These are phyloP conservation scores for Trichoderma virens DNA, from an alignment of 495 filamentous ascomycete species.

Conservation along the genomic window DNA sequence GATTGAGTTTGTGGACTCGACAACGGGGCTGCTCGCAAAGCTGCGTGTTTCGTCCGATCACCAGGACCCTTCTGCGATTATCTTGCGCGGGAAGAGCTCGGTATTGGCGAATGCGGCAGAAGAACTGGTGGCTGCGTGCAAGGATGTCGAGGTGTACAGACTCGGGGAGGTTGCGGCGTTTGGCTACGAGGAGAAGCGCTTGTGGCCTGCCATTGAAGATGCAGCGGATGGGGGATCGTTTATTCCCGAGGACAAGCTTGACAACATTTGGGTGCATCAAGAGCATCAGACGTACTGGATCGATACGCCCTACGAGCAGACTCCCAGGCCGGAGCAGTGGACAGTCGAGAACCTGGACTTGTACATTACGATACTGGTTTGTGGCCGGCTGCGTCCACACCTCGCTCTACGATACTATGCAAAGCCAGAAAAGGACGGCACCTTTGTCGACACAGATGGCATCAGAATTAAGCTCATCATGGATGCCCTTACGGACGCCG, in stretches of 20 bases:
- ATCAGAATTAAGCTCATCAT: constrained; percentile 18
- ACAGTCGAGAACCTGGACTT: constrained; percentile 26
- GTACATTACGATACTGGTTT: constrained; percentile 27
- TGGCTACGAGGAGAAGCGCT: constrained; percentile 6
- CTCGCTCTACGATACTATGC: constrained; percentile 23
- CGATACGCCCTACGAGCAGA: constrained; percentile 15
- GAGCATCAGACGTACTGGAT: constrained; percentile 5
- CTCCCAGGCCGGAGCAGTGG: constrained; percentile 26
- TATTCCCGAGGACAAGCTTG: neutral
- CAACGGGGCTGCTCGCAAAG: neutral
- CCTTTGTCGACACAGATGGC: constrained; percentile 15
- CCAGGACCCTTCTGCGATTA: neutral
- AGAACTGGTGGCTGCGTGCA: neutral
- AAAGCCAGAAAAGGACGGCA: constrained; percentile 18
- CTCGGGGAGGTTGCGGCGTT: constrained; percentile 6
- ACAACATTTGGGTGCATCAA: constrained; percentile 9
- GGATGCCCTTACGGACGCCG: constrained; percentile 21
- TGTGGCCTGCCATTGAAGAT: constrained; percentile 7
- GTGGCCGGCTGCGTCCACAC: constrained; percentile 18
- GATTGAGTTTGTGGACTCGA: neutral
- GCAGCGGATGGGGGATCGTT: neutral
- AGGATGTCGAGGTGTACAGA: neutral
- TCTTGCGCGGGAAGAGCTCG: constrained; percentile 4
- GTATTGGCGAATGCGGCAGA: neutral
- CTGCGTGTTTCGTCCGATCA: neutral